Percentiles rank a stretch among this genome's conserved stretches.
Conservation (phyloP, 208 protist genomes). For the Naegleria lovaniensis region DNA sequence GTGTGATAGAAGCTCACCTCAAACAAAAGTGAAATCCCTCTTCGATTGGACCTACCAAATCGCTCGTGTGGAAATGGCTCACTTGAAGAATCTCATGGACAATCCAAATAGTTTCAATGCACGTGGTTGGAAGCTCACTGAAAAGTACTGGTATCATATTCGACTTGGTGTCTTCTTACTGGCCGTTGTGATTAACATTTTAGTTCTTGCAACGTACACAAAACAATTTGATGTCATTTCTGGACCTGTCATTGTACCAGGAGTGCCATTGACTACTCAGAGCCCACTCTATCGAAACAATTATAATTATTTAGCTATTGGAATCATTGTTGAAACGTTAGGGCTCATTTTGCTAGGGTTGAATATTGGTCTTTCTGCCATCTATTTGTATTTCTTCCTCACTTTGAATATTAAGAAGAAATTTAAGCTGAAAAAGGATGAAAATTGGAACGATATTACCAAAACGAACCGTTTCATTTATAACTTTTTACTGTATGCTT, state of each 20-base stretch:
- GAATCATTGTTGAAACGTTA: not conserved
- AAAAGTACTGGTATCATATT: not conserved
- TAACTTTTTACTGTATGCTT: not conserved
- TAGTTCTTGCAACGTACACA: not conserved
- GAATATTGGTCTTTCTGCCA: not conserved
- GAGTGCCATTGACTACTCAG: not conserved
- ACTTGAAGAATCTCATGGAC: not conserved
- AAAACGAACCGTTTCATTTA: not conserved
- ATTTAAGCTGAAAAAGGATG: not conserved
- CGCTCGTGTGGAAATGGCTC: not conserved
- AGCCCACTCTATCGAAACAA: not conserved
- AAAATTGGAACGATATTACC: not conserved
- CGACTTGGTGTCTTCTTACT: not conserved
- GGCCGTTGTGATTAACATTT: not conserved
- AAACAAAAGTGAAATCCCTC: not conserved
- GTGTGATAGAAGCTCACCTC: not conserved
- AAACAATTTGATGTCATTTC: not conserved
- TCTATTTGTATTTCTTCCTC: not conserved
- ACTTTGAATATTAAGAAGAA: not conserved
- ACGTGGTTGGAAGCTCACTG: not conserved
- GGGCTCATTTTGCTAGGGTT: not conserved
- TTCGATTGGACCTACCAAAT: not conserved
- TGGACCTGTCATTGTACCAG: not conserved
- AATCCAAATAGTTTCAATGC: not conserved
- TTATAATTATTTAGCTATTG: not conserved